Percentiles rank a stretch among this genome's conserved stretches.
These are phyloP conservation scores for Bryoerythrophyllum caledonicum DNA, from an alignment of 225 moss, liverwort and hornwort genomes.

Conservation along the genomic window DNA sequence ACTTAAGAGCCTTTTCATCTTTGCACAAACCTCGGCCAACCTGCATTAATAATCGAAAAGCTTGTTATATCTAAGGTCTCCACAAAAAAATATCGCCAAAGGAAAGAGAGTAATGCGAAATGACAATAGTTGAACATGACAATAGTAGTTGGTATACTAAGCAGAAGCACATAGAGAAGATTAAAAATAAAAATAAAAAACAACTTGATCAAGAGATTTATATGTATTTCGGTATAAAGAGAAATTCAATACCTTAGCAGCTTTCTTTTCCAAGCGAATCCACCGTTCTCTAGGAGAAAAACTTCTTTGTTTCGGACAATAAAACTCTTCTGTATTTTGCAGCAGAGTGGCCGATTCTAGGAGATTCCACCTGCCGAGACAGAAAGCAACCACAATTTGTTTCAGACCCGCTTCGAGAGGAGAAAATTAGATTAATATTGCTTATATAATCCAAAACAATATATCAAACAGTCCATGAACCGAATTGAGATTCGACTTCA, in stretches of 20 bases:
- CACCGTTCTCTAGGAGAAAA: conserved; percentile 63
- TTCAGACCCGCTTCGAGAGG: neutral
- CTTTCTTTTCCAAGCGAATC: conserved; percentile 75
- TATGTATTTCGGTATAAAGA: neutral
- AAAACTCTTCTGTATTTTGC: conserved; percentile 44
- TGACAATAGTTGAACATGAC: neutral
- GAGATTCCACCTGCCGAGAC: conserved; percentile 49
- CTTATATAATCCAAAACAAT: neutral
- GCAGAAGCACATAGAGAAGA: neutral
- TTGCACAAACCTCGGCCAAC: conserved; percentile 85
- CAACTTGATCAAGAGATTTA: neutral
- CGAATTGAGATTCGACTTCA: neutral
- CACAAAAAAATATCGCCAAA: neutral
- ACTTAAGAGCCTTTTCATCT: conserved; percentile 69
- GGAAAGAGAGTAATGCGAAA: neutral
- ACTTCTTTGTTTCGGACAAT: neutral
- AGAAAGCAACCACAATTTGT: conserved; percentile 8
- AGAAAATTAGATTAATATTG: neutral
- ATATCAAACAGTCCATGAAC: neutral
- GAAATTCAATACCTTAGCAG: conserved; percentile 59
- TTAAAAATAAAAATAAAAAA: neutral
- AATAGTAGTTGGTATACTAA: neutral
- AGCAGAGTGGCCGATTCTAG: conserved; percentile 41
- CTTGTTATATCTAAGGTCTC: conserved; percentile 14
- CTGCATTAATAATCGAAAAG: conserved; percentile 34